phyloP scores from a whole-genome alignment of 108 stramenopile genomes.

The Stephanodiscus triporus region DNA sequence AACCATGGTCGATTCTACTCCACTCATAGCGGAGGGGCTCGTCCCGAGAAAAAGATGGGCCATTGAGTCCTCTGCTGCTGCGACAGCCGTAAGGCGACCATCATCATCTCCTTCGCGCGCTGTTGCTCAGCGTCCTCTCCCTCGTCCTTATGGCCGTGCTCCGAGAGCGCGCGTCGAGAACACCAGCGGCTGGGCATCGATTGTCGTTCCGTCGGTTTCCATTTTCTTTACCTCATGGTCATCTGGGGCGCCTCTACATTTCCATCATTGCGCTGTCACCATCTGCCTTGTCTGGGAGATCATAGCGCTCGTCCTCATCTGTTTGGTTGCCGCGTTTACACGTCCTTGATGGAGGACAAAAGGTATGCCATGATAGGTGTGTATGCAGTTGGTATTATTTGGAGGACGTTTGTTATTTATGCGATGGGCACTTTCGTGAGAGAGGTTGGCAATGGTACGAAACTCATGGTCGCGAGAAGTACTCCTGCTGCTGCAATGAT shows the following conservation, averaged over 20 bases:
- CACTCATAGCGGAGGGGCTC: constrained; percentile 6
- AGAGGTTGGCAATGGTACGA: constrained; percentile 17
- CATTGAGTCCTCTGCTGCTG: constrained; percentile 31
- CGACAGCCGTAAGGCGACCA: constrained; percentile 15
- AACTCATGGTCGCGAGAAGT: constrained; percentile 17
- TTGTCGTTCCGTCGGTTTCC: not conserved
- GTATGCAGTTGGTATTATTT: not conserved
- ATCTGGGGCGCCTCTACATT: constrained; percentile 12
- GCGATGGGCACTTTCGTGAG: not conserved
- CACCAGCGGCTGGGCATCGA: not conserved
- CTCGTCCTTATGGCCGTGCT: constrained; percentile 8
- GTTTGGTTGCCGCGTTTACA: not conserved
- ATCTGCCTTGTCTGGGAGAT: constrained; percentile 8
- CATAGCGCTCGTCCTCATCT: not conserved
- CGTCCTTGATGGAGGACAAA: not conserved
- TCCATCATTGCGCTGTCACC: constrained; percentile 12
- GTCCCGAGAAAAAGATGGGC: constrained; percentile 6
- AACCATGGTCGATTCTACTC: constrained; percentile 8
- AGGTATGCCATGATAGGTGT: not conserved
- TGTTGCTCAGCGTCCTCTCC: not conserved
- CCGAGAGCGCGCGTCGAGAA: not conserved
- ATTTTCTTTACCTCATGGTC: constrained; percentile 18
- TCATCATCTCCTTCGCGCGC: constrained; percentile 1
- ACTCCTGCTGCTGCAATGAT: constrained; percentile 34
- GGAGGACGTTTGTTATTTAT: constrained; percentile 2